Evolutionary conservation across 108 stramenopile species (phyloP).

Genomic region (Conticribra weissflogii): DNA sequence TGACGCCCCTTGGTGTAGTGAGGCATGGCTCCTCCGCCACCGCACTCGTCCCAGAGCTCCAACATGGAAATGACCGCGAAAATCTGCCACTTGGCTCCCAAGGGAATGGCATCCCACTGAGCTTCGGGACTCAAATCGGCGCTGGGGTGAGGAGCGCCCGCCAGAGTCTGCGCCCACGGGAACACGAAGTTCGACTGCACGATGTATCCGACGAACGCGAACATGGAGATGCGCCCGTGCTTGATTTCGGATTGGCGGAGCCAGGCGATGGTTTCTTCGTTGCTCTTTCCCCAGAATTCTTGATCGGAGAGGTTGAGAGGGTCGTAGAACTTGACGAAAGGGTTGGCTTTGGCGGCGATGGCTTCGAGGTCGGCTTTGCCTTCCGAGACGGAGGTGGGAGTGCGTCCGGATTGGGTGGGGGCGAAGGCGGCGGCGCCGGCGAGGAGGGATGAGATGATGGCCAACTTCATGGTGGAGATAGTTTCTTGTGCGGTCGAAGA

Average conservation of each 20-base stretch:
- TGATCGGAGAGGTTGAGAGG: slow-evolving; percentile 44
- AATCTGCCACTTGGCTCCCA: slow-evolving; percentile 75
- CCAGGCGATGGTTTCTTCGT: slow-evolving; percentile 58
- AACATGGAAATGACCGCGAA: slow-evolving; percentile 55
- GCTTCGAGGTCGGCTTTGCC: slow-evolving; percentile 70
- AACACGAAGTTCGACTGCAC: slow-evolving; percentile 56
- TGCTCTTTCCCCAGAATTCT: slow-evolving; percentile 68
- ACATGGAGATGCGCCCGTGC: slow-evolving; percentile 81
- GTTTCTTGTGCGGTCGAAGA: too few relatives aligned
- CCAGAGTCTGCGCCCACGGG: slow-evolving; percentile 66
- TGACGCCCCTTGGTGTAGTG: slow-evolving; percentile 72
- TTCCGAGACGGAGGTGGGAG: slow-evolving; percentile 39
- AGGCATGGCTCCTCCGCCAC: slow-evolving; percentile 49
- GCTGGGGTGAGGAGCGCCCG: slow-evolving; percentile 56
- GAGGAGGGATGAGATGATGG: slow-evolving; percentile 41
- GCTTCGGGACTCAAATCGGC: slow-evolving; percentile 59
- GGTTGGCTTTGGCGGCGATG: slow-evolving; percentile 68
- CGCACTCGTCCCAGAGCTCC: slow-evolving; percentile 74
- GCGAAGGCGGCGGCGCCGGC: slow-evolving; percentile 58
- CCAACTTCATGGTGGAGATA: slow-evolving; percentile 61
- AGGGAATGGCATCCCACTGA: slow-evolving; percentile 67
- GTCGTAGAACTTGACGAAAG: slow-evolving; percentile 55
- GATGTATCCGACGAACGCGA: slow-evolving; percentile 77
- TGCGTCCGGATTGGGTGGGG: slow-evolving; percentile 40
- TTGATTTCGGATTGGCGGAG: slow-evolving; percentile 73